A percentile compares a stretch with the other conserved stretches of the same genome.
These are phyloP conservation scores for Grosmannia huntii DNA, from an alignment of 2,329 filamentous ascomycete species.

Conservation along the genomic window DNA sequence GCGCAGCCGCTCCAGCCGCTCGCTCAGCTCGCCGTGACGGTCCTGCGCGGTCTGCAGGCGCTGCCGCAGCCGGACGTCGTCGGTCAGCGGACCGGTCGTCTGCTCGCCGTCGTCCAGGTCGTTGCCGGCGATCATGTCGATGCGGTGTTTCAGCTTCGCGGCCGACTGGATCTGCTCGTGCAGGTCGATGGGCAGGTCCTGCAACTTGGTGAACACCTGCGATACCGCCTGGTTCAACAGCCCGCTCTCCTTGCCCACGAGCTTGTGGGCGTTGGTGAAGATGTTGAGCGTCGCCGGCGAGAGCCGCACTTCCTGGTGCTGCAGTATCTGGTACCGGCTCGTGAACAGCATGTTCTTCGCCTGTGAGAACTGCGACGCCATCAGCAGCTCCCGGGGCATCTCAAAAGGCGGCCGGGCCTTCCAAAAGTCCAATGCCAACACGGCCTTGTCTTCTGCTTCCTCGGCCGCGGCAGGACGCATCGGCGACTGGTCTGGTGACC, in stretches of 20 bases:
- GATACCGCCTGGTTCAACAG: conserved; percentile 55
- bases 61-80: conserved; percentile 44
- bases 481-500: conserved; percentile 25
- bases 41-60: conserved; percentile 41
- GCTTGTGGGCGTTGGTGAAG: conserved; percentile 59
- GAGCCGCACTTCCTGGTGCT: conserved; percentile 56
- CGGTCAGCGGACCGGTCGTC: conserved; percentile 26
- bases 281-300: conserved; percentile 59
- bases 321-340: conserved; percentile 42
- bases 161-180: conserved; percentile 53
- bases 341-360: conserved; percentile 35
- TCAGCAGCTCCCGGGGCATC: conserved; percentile 11
- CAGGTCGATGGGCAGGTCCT: conserved; percentile 55
- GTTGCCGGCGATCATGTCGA: conserved; percentile 52
- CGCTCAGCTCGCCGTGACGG: conserved; percentile 42
- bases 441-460: conserved; percentile 24
- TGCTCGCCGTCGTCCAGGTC: conserved; percentile 22
- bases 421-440: conserved; percentile 35
- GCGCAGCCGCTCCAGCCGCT: conserved; percentile 47
- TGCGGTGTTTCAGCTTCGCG: conserved; percentile 49
- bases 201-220: conserved; percentile 59
- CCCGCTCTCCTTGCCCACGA: conserved; percentile 57
- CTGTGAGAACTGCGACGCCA: conserved; percentile 28
- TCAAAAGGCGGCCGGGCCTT: conserved; percentile 27
- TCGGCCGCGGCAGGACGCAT: conserved; percentile 20